phyloP scores from a whole-genome alignment of 1,284 basidiomycete species.

The Apiotrichum sp. region DNA sequence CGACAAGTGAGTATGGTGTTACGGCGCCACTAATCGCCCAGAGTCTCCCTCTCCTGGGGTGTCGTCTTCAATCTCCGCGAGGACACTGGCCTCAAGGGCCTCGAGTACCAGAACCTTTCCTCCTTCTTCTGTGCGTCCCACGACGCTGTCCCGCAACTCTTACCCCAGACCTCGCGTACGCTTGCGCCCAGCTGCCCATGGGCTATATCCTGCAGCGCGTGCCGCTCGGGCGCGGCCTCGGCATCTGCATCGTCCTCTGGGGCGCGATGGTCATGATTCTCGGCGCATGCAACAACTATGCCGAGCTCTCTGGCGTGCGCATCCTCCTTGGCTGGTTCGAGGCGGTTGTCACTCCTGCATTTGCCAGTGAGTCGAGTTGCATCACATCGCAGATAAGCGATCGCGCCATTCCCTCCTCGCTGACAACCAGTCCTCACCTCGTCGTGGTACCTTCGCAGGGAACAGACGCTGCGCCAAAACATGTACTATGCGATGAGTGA shows the following conservation, averaged over 20 bases:
- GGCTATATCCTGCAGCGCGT: conserved; percentile 21
- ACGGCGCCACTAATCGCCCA: too few relatives aligned
- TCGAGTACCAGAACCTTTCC: conserved; percentile 24
- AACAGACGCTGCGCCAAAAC: conserved; percentile 17
- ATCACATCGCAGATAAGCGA: too few relatives aligned
- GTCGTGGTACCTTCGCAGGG: conserved; percentile 25
- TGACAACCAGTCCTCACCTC: conserved; percentile 13
- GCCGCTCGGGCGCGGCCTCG: conserved; percentile 24
- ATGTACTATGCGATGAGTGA: conserved; percentile 28
- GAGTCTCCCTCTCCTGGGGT: conserved; percentile 7
- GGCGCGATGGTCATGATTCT: conserved; percentile 22
- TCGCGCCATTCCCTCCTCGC: too few relatives aligned
- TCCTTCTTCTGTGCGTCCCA: conserved; percentile 8
- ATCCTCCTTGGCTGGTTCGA: conserved; percentile 30
- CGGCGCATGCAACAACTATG: conserved; percentile 26
- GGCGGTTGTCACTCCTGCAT: conserved; percentile 27
- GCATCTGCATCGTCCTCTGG: conserved; percentile 20
- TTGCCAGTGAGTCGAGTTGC: conserved; percentile 9
- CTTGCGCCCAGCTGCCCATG: conserved; percentile 27
- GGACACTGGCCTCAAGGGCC: conserved; percentile 26
- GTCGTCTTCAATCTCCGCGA: conserved; percentile 21
- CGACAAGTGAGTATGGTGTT: neutral
- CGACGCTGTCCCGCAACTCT: too few relatives aligned
- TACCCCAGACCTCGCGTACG: conserved; percentile 19
- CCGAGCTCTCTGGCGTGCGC: conserved; percentile 15